Percentiles rank a stretch among this genome's conserved stretches.
Evolutionary conservation across 2,329 filamentous ascomycete species (phyloP).

Genomic region (Alternaria hordeiaustralica): DNA sequence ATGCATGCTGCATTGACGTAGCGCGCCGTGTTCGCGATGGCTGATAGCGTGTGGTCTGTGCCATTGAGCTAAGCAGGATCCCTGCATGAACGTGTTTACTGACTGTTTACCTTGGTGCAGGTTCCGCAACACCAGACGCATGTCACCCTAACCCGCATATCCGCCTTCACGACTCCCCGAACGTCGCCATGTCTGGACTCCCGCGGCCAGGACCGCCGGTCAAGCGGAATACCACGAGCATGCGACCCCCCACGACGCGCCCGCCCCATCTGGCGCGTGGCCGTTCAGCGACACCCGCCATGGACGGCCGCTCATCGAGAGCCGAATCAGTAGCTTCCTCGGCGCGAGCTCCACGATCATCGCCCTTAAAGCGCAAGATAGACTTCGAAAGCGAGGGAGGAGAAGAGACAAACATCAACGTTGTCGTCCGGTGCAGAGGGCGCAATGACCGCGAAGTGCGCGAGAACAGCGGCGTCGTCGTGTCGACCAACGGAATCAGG

Average conservation of each 20-base stretch:
- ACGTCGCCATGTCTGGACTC: slow-evolving; percentile 59
- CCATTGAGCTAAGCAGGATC: not conserved
- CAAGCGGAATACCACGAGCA: slow-evolving; percentile 57
- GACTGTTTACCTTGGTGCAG: slow-evolving; percentile 30
- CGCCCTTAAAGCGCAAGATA: slow-evolving; percentile 78
- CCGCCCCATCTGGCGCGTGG: slow-evolving; percentile 58
- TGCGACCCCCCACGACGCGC: slow-evolving; percentile 62
- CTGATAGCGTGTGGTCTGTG: slow-evolving; percentile 1
- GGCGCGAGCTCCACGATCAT: slow-evolving; percentile 48
- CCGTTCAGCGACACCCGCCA: slow-evolving; percentile 56
- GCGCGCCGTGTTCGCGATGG: slow-evolving; percentile 9
- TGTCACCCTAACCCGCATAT: slow-evolving; percentile 21
- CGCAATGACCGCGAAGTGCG: slow-evolving; percentile 90
- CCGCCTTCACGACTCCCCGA: slow-evolving; percentile 21
- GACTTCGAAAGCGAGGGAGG: slow-evolving; percentile 74
- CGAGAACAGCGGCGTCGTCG: slow-evolving; percentile 93
- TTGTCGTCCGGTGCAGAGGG: slow-evolving; percentile 92
- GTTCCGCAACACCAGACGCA: slow-evolving; percentile 12
- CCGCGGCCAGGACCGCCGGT: slow-evolving; percentile 59
- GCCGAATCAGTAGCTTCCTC: slow-evolving; percentile 70
- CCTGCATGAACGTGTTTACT: slow-evolving; percentile 18
- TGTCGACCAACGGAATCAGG: slow-evolving; percentile 86
- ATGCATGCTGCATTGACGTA: slow-evolving; percentile 11
- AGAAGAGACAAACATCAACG: slow-evolving; percentile 95
- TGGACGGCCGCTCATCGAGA: slow-evolving; percentile 68